A percentile compares a stretch with the other conserved stretches of the same genome.
Conservation (phyloP, 2,329 filamentous ascomycete genomes). For the Lasiodiplodia sp. region DNA sequence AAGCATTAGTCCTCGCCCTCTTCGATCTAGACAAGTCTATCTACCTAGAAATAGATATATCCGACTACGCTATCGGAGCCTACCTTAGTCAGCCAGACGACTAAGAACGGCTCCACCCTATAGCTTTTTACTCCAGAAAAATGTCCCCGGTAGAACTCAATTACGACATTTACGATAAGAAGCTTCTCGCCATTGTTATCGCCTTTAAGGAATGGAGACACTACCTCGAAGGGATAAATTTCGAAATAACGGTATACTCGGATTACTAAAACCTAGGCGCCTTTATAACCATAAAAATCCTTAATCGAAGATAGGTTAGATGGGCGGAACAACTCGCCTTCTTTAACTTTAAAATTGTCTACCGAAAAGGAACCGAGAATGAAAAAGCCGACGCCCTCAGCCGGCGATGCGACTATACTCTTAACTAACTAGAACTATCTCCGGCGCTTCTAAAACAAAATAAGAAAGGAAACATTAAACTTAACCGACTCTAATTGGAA, state of each 20-base stretch:
- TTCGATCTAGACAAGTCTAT: not conserved
- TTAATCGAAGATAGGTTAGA: no score
- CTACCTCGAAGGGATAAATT: conserved; percentile 33
- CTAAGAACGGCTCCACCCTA: not conserved
- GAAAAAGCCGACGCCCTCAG: no score
- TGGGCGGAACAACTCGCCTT: no score
- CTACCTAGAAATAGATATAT: not conserved
- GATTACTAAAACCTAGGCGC: conserved; percentile 42
- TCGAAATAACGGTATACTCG: conserved; percentile 35
- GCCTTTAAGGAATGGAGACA: conserved; percentile 38
- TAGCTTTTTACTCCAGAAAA: not conserved
- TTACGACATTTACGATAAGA: conserved; percentile 46
- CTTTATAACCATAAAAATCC: conserved; percentile 33
- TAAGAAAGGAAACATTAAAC: not conserved
- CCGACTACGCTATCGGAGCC: not conserved
- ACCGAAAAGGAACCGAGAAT: no score
- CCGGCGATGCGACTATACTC: not conserved
- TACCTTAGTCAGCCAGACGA: not conserved
- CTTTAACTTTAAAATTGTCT: no score
- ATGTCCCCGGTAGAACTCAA: conserved; percentile 37
- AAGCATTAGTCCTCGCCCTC: not conserved
- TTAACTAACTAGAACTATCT: not conserved
- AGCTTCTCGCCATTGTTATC: conserved; percentile 43
- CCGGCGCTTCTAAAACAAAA: not conserved
- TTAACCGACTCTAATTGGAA: not conserved